Evolutionary conservation across 306 rosid genomes (phyloP).

Genomic region (Sindora glabra): DNA sequence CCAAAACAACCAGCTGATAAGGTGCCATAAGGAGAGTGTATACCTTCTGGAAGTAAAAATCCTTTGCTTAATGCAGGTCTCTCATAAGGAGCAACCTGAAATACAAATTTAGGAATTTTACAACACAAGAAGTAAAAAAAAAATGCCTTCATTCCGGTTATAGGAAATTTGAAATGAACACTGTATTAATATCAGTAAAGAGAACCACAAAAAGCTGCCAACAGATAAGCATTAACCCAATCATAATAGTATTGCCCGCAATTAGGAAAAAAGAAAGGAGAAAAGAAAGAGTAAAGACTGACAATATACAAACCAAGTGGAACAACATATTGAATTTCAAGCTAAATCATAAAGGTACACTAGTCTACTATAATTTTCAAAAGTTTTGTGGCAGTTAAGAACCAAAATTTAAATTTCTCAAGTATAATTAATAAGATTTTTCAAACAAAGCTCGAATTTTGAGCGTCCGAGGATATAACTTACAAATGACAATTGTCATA

Average conservation of each 20-base stretch:
- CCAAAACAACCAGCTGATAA: background rate
- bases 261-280: background rate
- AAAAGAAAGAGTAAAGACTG: background rate
- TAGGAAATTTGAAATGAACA: background rate
- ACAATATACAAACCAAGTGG: background rate
- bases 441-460: background rate
- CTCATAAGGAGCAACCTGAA: constrained; percentile 96
- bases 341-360: background rate
- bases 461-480: no score
- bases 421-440: background rate
- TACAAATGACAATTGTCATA: background rate
- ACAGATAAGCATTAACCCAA: background rate
- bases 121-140: background rate
- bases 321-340: background rate
- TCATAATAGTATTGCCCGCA: background rate
- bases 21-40: constrained; percentile 6
- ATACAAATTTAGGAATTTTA: constrained; percentile 10
- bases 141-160: background rate
- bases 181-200: background rate
- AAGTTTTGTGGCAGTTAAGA: background rate
- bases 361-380: no score
- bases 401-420: background rate
- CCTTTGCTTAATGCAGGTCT: constrained; percentile 99
- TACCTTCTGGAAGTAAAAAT: constrained; percentile 92
- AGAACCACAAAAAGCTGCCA: background rate